These are phyloP conservation scores for Alopecurus myosuroides DNA, from an alignment of 176 grass and related monocot species.

Conservation along the genomic window DNA sequence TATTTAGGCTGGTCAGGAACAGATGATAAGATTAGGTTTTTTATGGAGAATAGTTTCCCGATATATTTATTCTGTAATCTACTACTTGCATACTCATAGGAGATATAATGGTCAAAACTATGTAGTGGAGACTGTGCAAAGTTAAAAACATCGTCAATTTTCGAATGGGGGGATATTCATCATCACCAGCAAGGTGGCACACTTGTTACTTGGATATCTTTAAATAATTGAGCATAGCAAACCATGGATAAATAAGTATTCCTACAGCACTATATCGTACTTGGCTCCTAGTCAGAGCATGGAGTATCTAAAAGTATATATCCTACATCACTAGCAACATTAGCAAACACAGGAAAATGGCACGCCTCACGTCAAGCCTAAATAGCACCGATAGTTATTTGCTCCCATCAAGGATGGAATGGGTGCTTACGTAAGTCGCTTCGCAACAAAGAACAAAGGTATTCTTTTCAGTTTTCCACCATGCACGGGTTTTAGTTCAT, in stretches of 20 bases:
- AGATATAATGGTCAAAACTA: background rate
- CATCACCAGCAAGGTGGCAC: background rate
- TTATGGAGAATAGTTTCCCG: background rate
- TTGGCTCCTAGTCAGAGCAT: background rate
- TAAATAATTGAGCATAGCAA: background rate
- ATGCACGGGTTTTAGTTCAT: slow-evolving; percentile 42
- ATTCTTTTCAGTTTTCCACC: slow-evolving; percentile 69
- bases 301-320: background rate
- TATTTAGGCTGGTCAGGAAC: background rate
- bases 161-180: background rate
- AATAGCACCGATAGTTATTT: background rate
- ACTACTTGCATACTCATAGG: background rate
- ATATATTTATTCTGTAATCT: background rate
- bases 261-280: background rate
- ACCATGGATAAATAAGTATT: background rate
- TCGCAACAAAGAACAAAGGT: slow-evolving; percentile 69
- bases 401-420: background rate
- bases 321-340: background rate
- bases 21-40: background rate
- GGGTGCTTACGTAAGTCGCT: slow-evolving; percentile 69
- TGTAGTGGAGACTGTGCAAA: background rate
- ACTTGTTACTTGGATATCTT: background rate
- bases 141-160: background rate
- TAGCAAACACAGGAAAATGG: background rate
- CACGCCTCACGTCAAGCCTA: background rate